Conservation (phyloP, 2,329 filamentous ascomycete genomes). For the Fusarium sp. region DNA sequence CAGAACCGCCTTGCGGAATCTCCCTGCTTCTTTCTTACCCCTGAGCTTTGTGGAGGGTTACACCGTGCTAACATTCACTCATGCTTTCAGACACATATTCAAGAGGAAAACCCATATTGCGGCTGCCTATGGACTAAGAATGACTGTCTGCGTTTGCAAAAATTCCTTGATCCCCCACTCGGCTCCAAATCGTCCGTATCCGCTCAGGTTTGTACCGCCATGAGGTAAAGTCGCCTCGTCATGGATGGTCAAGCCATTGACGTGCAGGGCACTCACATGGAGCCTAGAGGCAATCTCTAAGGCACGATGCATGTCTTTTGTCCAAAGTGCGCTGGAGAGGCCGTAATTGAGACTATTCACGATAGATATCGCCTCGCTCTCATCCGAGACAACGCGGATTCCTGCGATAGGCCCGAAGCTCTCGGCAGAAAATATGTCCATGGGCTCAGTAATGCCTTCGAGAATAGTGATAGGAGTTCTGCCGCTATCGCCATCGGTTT, state of each 20-base stretch:
- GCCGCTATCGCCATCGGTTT: not conserved
- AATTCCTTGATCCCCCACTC: not conserved
- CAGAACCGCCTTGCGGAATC: not conserved
- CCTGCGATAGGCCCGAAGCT: not conserved
- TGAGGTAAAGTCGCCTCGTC: not conserved
- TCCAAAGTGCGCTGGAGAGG: not conserved
- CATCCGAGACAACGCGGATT: not conserved
- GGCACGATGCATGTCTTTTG: not conserved
- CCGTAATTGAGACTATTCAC: not conserved
- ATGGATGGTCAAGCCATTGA: not conserved
- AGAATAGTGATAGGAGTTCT: not conserved
- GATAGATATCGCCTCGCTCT: not conserved
- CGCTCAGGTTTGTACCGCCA: not conserved
- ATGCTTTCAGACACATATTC: not conserved
- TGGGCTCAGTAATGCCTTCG: not conserved
- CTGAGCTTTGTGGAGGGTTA: slow-evolving; percentile 43
- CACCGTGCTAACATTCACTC: not conserved
- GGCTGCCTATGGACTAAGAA: not conserved
- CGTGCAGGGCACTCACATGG: not conserved
- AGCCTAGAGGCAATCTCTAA: not conserved
- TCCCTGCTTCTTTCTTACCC: slow-evolving; percentile 35
- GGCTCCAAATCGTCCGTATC: not conserved
- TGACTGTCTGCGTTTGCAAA: not conserved
- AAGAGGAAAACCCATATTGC: not conserved
- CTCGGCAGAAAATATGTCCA: not conserved